These are phyloP conservation scores for Corchorus olitorius DNA, from an alignment of 345 rosid species.

Conservation along the genomic window DNA sequence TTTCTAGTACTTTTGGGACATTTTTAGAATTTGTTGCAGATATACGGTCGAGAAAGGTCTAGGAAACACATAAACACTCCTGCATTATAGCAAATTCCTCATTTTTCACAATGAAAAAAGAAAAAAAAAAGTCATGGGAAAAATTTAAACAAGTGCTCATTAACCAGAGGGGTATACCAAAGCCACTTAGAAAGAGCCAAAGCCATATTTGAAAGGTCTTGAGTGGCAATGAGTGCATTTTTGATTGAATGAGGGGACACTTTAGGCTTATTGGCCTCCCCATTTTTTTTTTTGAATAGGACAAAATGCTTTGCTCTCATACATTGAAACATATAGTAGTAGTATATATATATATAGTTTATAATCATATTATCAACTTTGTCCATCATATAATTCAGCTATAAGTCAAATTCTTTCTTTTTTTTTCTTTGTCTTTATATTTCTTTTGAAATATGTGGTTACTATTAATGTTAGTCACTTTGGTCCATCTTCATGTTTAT, in stretches of 20 bases:
- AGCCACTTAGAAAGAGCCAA: constrained; percentile 14
- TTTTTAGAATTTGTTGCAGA: neutral
- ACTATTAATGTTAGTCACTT: constrained; percentile 14
- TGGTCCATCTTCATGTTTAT: constrained; percentile 6
- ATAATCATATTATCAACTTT: constrained; percentile 12
- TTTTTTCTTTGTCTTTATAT: neutral
- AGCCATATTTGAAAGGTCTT: constrained; percentile 9
- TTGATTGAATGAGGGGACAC: constrained; percentile 23
- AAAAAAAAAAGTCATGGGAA: neutral
- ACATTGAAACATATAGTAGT: constrained; percentile 6
- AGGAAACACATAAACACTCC: neutral
- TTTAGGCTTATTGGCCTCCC: constrained; percentile 20
- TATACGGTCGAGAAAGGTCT: neutral
- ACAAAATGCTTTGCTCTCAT: constrained; percentile 16
- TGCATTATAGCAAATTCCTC: constrained; percentile 9
- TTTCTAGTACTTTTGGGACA: neutral
- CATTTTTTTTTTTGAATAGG: constrained; percentile 15
- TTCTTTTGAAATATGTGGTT: constrained; percentile 18
- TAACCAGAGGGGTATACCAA: neutral
- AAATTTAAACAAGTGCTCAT: neutral
- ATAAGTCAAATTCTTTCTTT: neutral
- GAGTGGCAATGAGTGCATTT: constrained; percentile 18
- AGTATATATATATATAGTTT: no score
- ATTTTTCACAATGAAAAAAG: neutral
- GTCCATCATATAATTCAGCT: neutral